Base-by-base conservation (phyloP, 2,329 filamentous ascomycete species). In the Scytalidium sp. region DNA sequence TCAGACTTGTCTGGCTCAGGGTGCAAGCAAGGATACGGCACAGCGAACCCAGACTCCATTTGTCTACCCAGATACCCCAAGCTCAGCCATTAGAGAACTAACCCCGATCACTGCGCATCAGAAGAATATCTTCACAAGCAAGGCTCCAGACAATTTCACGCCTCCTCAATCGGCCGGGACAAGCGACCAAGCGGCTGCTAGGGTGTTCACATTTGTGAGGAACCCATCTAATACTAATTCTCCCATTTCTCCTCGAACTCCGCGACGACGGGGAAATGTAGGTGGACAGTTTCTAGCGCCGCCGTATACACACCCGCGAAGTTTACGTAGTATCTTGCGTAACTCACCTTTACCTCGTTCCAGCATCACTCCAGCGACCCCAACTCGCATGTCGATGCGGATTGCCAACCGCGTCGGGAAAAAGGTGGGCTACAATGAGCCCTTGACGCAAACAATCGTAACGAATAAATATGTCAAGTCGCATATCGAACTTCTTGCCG, bases 281-380 rank as follows among this genome's bases (percentile, higher is more conserved):
- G 55, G 57, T 27, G 54, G 43, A 39, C 51, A 52, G 32, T 52
- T 53, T 29, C 56, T 56, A 47, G 43, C 47, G 8, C 58, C 75
- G 3, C 83, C 83, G 2, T 85, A 86, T 58, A 78, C 71, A 2
- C 81, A 81, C 54, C 78, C 82, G 27, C 75, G 75, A 49, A 70
- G 73, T 40, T 74, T 85, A 9, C 82, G 79, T 62, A 84, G 81
- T 65, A 86, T 86, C 58, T 74, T 86, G 19, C 78, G 82, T 47
- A 86, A 86, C 70, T 86, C 83, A 3, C 83, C 83, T 17, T 70
- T 85, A 6, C 80, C 81, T 1, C 65, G 70, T 3, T 77, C 68
- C 19, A 71, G 76, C 2, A 68, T 70, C 25, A 75, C 77, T 8
- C 78, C 79, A 1, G 66, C 71, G 4, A 82, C 80, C 1, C 76